Percentiles rank a stretch among this genome's conserved stretches.
These are phyloP conservation scores for Rosa hybrid DNA, from an alignment of 331 rosid species.

Conservation along the genomic window DNA sequence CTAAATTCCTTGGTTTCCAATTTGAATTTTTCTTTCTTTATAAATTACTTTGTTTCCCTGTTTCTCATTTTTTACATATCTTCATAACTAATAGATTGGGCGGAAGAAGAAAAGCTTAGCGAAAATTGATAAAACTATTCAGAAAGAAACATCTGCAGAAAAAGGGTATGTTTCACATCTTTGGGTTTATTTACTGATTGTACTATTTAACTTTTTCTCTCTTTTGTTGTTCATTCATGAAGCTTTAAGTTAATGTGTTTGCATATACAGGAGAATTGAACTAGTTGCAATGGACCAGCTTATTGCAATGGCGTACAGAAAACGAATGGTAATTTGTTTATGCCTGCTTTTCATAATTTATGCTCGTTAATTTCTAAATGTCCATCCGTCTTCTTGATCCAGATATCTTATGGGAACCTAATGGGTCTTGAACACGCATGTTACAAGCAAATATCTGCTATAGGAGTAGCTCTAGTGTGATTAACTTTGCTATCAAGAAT, in stretches of 20 bases:
- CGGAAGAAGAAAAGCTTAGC: slow-evolving; percentile 64
- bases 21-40: slow-evolving; percentile 14
- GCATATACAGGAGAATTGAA: slow-evolving; percentile 67
- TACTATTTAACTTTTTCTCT: not conserved
- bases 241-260: slow-evolving; percentile 19
- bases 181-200: slow-evolving; percentile 17
- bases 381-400: not conserved
- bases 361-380: slow-evolving; percentile 11
- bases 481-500: not conserved
- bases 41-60: slow-evolving; percentile 14
- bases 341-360: slow-evolving; percentile 24
- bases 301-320: slow-evolving; percentile 75
- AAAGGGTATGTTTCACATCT: slow-evolving; percentile 50
- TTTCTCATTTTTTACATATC: slow-evolving; percentile 20
- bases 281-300: slow-evolving; percentile 90
- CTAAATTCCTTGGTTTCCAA: slow-evolving; percentile 12
- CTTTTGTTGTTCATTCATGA: not conserved
- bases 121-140: slow-evolving; percentile 57
- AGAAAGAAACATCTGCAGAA: slow-evolving; percentile 59
- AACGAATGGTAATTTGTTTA: slow-evolving; percentile 62
- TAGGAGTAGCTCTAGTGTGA: slow-evolving; percentile 5
- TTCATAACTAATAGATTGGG: slow-evolving; percentile 51
- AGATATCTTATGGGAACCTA: not conserved
- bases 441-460: not conserved
- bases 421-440: not conserved